Percentiles rank a stretch among this genome's conserved stretches.
Conservation (phyloP, 2,329 filamentous ascomycete species). For the Coniella vitis region DNA sequence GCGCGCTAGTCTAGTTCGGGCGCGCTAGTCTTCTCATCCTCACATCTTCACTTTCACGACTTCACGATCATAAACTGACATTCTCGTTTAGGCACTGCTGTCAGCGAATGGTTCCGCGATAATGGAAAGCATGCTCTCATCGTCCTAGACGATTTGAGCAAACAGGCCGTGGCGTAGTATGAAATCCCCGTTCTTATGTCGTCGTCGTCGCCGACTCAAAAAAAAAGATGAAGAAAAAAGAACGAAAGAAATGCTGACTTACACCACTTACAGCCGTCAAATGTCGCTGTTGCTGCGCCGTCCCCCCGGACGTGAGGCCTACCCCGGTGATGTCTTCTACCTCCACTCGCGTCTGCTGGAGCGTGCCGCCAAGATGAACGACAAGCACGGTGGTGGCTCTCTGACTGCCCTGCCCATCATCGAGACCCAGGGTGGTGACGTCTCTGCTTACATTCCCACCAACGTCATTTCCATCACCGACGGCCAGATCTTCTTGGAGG, state of each 20-base stretch:
- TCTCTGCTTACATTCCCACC: slow-evolving; percentile 99
- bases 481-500: slow-evolving; percentile 99
- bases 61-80: not conserved
- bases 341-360: slow-evolving; percentile 98
- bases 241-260: no score
- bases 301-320: slow-evolving; percentile 97
- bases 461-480: slow-evolving; percentile 99
- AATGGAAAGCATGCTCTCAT: slow-evolving; percentile 83
- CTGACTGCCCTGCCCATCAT: slow-evolving; percentile 96
- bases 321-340: slow-evolving; percentile 99
- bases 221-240: no score
- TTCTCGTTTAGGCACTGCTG: not conserved
- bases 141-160: slow-evolving; percentile 91
- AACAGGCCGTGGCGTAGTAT: slow-evolving; percentile 68
- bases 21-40: slow-evolving; percentile 16
- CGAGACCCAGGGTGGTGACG: slow-evolving; percentile 99
- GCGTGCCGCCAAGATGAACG: slow-evolving; percentile 98
- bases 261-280: no score
- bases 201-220: slow-evolving; percentile 28
- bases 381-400: slow-evolving; percentile 90
- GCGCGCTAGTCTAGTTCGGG: no score
- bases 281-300: slow-evolving; percentile 98
- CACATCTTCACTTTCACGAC: not conserved
- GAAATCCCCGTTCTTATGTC: no score
- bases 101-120: slow-evolving; percentile 72